Conservation (phyloP, 805 yeast genomes). For the Komagataella populi region DNA sequence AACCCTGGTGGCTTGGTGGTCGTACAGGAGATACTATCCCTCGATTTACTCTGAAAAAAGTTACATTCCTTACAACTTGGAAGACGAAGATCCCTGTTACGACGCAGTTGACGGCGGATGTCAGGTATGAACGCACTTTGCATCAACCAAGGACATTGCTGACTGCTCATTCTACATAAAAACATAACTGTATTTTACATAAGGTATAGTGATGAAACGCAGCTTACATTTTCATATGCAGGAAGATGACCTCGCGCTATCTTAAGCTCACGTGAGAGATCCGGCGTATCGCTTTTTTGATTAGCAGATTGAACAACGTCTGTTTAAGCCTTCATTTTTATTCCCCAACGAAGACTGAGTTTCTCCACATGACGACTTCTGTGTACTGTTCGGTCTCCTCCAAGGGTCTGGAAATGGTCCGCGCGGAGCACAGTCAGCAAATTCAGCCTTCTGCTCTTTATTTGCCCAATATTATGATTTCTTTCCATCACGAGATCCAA, state of each 20-base stretch:
- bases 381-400: background rate
- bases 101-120: background rate
- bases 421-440: background rate
- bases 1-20: constrained; percentile 37
- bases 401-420: background rate
- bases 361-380: background rate
- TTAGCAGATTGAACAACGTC: background rate
- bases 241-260: background rate
- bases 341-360: background rate
- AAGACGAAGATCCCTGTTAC: constrained; percentile 6
- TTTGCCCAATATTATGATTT: background rate
- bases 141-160: background rate
- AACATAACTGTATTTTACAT: background rate
- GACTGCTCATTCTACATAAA: background rate
- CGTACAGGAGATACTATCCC: constrained; percentile 43
- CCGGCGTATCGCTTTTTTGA: background rate
- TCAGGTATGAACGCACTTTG: background rate
- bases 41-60: constrained; percentile 15
- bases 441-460: background rate
- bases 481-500: background rate
- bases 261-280: background rate
- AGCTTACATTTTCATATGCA: background rate
- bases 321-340: background rate
- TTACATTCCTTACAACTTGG: constrained; percentile 24
- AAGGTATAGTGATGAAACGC: background rate